phyloP scores from a whole-genome alignment of 2,329 filamentous ascomycete species.

The Clonostachys byssicola region DNA sequence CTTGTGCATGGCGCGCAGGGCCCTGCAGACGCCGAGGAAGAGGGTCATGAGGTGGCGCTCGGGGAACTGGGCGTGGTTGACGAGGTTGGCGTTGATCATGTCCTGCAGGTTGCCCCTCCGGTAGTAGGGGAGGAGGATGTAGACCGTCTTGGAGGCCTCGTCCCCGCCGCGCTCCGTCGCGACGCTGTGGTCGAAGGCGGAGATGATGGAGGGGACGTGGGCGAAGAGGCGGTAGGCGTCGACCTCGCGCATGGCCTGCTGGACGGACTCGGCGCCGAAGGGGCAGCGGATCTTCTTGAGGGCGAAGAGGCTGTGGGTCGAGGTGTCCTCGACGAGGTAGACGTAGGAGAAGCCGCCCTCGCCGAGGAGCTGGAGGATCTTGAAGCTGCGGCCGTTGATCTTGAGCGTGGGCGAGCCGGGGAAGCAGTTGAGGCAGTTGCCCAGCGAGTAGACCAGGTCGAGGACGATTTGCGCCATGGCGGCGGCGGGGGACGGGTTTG shows the following conservation, averaged over 20 bases:
- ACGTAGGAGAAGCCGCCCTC: constrained; percentile 99
- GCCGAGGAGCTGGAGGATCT: constrained; percentile 88
- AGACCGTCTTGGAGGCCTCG: constrained; percentile 80
- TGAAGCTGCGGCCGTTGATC: constrained; percentile 93
- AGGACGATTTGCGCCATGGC: constrained; percentile 79
- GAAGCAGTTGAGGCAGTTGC: constrained; percentile 95
- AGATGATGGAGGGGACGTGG: constrained; percentile 80
- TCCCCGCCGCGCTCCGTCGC: constrained; percentile 65
- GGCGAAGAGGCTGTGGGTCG: constrained; percentile 79
- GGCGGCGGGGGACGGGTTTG: background rate
- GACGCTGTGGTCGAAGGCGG: constrained; percentile 77
- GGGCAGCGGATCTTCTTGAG: constrained; percentile 99
- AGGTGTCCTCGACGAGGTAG: constrained; percentile 92
- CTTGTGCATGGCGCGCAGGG: constrained; percentile 85
- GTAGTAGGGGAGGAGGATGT: constrained; percentile 95
- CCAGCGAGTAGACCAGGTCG: constrained; percentile 86
- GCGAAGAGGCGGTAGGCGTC: constrained; percentile 92
- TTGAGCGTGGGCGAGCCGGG: constrained; percentile 90
- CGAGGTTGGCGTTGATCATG: constrained; percentile 96
- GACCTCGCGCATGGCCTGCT: constrained; percentile 92
- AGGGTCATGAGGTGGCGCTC: constrained; percentile 84
- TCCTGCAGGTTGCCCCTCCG: constrained; percentile 93
- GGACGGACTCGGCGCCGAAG: constrained; percentile 93
- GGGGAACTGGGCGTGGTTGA: constrained; percentile 89
- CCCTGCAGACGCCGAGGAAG: constrained; percentile 88